phyloP scores from a whole-genome alignment of 2,329 filamentous ascomycete species.

The Didymella lethalis region DNA sequence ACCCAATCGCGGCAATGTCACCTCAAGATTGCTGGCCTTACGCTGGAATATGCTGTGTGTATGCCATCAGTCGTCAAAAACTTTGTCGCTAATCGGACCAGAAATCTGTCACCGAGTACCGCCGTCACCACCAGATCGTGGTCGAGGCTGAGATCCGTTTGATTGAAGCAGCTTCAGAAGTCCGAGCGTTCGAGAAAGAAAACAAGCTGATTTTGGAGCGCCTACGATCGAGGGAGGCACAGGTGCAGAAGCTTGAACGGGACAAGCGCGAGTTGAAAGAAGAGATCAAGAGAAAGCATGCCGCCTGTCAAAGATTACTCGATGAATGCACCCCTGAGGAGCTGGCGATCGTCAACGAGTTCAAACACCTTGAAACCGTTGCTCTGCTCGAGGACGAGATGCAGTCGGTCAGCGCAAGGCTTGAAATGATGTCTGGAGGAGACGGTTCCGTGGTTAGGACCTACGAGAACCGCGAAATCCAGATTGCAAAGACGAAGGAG shows the following conservation, averaged over 20 bases:
- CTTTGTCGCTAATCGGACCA: constrained; percentile 44
- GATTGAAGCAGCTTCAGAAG: constrained; percentile 85
- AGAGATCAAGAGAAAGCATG: constrained; percentile 28
- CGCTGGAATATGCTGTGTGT: constrained; percentile 64
- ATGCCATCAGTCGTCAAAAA: background rate
- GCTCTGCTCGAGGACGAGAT: constrained; percentile 78
- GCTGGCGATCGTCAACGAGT: constrained; percentile 29
- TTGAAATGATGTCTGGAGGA: constrained; percentile 81
- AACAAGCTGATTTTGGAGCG: constrained; percentile 56
- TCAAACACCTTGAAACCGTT: constrained; percentile 29
- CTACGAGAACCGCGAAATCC: constrained; percentile 61
- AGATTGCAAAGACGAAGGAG: constrained; percentile 71
- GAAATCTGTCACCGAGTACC: constrained; percentile 69
- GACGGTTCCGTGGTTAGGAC: constrained; percentile 78
- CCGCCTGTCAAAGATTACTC: constrained; percentile 27
- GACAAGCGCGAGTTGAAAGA: constrained; percentile 19
- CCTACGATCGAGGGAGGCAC: constrained; percentile 40
- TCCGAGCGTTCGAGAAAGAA: constrained; percentile 70
- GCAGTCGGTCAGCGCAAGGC: constrained; percentile 73
- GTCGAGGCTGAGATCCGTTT: constrained; percentile 74
- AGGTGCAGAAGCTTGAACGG: constrained; percentile 30
- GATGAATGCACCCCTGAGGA: constrained; percentile 39
- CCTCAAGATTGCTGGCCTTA: constrained; percentile 50
- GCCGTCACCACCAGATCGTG: constrained; percentile 67
- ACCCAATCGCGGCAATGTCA: constrained; percentile 48